A percentile compares a stretch with the other conserved stretches of the same genome.
Conservation (phyloP, 768 basidiomycete species). For the Mycena latifolia region DNA sequence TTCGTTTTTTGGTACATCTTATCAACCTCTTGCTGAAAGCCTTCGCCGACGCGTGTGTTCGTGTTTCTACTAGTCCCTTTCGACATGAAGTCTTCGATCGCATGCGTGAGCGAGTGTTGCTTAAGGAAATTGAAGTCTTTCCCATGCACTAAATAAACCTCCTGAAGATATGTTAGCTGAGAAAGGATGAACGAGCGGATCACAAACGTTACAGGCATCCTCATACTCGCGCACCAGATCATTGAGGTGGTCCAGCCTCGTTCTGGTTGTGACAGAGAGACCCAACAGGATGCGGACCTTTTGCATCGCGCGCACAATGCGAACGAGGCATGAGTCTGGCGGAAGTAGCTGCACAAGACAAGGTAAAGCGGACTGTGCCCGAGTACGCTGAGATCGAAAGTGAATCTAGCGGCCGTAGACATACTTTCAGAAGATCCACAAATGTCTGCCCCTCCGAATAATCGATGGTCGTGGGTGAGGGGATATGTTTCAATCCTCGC, state of each 20-base stretch:
- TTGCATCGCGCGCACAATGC: slow-evolving; percentile 6
- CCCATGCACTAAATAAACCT: background rate
- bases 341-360: slow-evolving; percentile 20
- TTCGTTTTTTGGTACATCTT: slow-evolving; percentile 18
- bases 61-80: slow-evolving; percentile 27
- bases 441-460: slow-evolving; percentile 13
- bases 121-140: slow-evolving; percentile 16
- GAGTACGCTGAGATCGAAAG: too few relatives aligned
- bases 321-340: background rate
- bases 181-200: too few relatives aligned
- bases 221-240: slow-evolving; percentile 5
- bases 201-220: background rate
- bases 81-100: background rate
- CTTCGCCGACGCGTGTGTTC: slow-evolving; percentile 30
- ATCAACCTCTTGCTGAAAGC: slow-evolving; percentile 23
- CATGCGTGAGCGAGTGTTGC: slow-evolving; percentile 26
- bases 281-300: slow-evolving; percentile 3
- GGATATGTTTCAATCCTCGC: background rate
- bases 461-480: slow-evolving; percentile 3
- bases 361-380: background rate
- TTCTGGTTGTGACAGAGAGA: background rate
- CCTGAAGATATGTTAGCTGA: background rate
- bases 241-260: background rate
- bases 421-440: background rate
- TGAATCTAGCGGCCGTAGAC: too few relatives aligned